Evolutionary conservation across 768 basidiomycete genomes (phyloP).

Genomic region (Trametes sanguinea): DNA sequence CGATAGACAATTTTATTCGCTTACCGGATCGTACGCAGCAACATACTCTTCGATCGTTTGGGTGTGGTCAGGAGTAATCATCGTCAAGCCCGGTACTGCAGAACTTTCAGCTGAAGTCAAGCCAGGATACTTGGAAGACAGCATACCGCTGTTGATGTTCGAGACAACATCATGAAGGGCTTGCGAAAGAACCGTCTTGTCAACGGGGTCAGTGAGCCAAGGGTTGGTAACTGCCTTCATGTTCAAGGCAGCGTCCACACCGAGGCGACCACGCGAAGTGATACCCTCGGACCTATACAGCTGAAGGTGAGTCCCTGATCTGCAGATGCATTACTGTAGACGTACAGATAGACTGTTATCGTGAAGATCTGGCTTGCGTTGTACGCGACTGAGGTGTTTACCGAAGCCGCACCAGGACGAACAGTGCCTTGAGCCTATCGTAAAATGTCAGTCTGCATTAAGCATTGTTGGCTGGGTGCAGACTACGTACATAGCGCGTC

Average conservation of each 20-base stretch:
- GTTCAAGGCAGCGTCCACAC: constrained; percentile 53
- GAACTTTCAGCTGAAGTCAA: constrained; percentile 4
- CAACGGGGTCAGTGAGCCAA: constrained; percentile 60
- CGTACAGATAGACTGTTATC: constrained; percentile 61
- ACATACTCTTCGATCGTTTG: constrained; percentile 57
- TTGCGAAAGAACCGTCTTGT: constrained; percentile 52
- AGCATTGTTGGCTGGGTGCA: neutral
- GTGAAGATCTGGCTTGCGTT: constrained; percentile 58
- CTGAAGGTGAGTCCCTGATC: neutral
- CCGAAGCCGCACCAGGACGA: constrained; percentile 57
- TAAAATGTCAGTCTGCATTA: neutral
- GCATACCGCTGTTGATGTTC: constrained; percentile 44
- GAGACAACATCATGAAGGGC: constrained; percentile 52
- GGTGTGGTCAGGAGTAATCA: constrained; percentile 63
- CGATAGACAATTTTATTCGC: constrained; percentile 34
- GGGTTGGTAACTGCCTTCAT: constrained; percentile 52
- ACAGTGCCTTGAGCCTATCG: constrained; percentile 61
- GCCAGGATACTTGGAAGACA: neutral
- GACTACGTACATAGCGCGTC: constrained; percentile 48
- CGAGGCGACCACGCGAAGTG: constrained; percentile 63
- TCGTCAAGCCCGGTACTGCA: constrained; percentile 49
- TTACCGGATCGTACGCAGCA: constrained; percentile 36
- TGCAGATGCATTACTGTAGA: constrained; percentile 1
- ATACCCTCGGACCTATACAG: constrained; percentile 53
- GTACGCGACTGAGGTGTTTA: constrained; percentile 51